These are phyloP conservation scores for Globisporangium iwayamae DNA, from an alignment of 352 stramenopile genomes.

Conservation along the genomic window DNA sequence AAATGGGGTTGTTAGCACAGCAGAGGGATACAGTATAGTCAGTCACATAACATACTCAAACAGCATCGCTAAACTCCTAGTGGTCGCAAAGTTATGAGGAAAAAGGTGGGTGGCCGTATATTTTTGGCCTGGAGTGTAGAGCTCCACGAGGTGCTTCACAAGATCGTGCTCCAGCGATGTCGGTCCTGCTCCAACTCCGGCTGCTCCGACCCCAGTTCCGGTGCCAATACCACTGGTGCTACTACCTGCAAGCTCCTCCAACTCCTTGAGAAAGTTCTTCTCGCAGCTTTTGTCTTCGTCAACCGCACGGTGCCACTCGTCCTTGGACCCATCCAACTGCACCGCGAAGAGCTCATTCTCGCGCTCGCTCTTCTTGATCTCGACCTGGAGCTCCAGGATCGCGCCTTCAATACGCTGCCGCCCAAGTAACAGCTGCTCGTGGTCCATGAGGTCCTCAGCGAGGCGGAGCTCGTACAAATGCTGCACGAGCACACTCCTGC, in stretches of 20 bases:
- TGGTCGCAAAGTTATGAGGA: too few species aligned
- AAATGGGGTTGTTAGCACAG: too few species aligned
- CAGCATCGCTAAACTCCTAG: too few species aligned
- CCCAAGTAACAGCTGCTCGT: slow-evolving; percentile 45
- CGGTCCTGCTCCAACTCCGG: slow-evolving; percentile 13
- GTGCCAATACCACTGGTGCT: slow-evolving; percentile 12
- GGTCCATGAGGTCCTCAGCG: slow-evolving; percentile 41
- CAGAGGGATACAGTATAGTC: too few species aligned
- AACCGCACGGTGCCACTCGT: slow-evolving; percentile 58
- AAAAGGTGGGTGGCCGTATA: too few species aligned
- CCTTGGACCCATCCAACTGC: slow-evolving; percentile 49
- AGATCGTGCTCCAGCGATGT: slow-evolving; percentile 73
- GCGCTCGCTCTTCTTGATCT: slow-evolving; percentile 24
- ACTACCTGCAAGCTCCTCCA: slow-evolving; percentile 66
- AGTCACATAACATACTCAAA: too few species aligned
- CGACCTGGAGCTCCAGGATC: slow-evolving; percentile 18
- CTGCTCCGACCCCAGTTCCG: slow-evolving; percentile 14
- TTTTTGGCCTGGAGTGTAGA: too few species aligned
- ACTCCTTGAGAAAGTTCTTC: slow-evolving; percentile 53
- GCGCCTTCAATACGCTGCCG: slow-evolving; percentile 24
- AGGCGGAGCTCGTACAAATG: slow-evolving; percentile 73
- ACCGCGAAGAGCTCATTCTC: slow-evolving; percentile 49
- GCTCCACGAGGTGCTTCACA: slow-evolving; percentile 63
- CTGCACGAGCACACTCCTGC: slow-evolving; percentile 50
- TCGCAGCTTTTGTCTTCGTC: slow-evolving; percentile 75